phyloP scores from a whole-genome alignment of 2,329 filamentous ascomycete genomes.

The Fusarium sp. region DNA sequence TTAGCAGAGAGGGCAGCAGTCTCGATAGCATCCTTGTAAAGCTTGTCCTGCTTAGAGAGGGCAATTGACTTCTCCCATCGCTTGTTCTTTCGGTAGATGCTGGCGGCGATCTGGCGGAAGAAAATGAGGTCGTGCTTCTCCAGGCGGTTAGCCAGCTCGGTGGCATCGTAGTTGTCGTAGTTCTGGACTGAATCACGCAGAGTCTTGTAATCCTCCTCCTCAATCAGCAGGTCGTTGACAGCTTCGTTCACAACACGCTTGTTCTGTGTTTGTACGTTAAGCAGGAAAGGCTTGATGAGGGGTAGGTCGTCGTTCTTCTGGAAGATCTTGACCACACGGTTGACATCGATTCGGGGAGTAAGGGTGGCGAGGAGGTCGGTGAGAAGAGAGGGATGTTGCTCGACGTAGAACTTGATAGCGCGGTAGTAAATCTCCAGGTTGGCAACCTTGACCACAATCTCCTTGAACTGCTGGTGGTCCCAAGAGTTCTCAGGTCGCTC shows the following conservation, averaged over 20 bases:
- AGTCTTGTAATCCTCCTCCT: constrained; percentile 99
- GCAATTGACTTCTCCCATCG: constrained; percentile 99
- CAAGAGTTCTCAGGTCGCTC: constrained; percentile 97
- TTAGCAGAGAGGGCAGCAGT: constrained; percentile 94
- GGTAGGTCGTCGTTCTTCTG: constrained; percentile 98
- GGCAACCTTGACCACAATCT: constrained; percentile 96
- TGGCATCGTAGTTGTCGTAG: constrained; percentile 98
- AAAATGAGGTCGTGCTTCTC: constrained; percentile 99
- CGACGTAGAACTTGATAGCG: constrained; percentile 95
- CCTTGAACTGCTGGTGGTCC: constrained; percentile 99
- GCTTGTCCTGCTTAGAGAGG: constrained; percentile 98
- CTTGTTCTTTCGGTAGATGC: constrained; percentile 99
- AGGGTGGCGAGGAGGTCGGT: constrained; percentile 95
- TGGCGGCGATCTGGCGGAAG: constrained; percentile 98
- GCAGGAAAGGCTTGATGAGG: constrained; percentile 97
- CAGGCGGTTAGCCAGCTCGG: constrained; percentile 89
- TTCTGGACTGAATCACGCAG: constrained; percentile 97
- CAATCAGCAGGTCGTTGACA: constrained; percentile 97
- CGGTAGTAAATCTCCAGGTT: constrained; percentile 99
- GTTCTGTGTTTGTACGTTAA: constrained; percentile 97
- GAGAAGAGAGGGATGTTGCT: constrained; percentile 94
- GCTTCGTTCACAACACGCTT: constrained; percentile 98
- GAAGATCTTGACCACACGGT: constrained; percentile 99
- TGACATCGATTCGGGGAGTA: constrained; percentile 95
- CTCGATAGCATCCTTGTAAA: constrained; percentile 99